Conservation (phyloP, 495 filamentous ascomycete genomes). For the Podospora appendiculata region DNA sequence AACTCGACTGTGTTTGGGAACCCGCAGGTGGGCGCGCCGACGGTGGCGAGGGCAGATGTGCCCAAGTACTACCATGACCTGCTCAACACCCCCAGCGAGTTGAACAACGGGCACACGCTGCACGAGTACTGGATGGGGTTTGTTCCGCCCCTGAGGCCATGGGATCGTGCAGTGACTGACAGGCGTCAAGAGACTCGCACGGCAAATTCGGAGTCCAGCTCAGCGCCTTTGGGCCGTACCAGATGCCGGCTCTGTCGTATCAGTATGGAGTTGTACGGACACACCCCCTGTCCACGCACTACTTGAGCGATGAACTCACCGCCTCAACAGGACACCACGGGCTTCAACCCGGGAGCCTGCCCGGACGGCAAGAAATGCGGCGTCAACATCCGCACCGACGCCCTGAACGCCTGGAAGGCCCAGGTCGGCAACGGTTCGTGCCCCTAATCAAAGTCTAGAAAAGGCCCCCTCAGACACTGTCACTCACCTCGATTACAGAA, state of each 20-base stretch:
- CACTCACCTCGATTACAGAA: not conserved
- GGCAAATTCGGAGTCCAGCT: not conserved
- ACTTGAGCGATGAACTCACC: not conserved
- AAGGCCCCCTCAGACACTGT: not conserved
- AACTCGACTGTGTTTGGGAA: not conserved
- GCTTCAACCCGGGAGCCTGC: not conserved
- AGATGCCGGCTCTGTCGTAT: not conserved
- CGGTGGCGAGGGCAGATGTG: not conserved
- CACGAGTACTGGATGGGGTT: not conserved
- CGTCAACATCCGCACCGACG: not conserved
- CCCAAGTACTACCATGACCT: not conserved
- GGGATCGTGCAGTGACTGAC: not conserved
- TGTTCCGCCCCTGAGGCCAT: not conserved
- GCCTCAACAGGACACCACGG: not conserved
- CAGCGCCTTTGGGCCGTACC: not conserved
- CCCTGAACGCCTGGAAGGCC: not conserved
- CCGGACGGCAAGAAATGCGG: not conserved
- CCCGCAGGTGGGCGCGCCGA: not conserved
- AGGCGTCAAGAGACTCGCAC: not conserved
- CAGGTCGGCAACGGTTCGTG: not conserved
- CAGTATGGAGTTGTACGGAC: not conserved
- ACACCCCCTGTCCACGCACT: not conserved
- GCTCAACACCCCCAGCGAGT: not conserved
- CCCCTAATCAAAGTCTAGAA: not conserved
- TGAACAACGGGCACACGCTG: not conserved